Evolutionary conservation across 1,139 yeast genomes (phyloP).

Genomic region (Pichia sp.): DNA sequence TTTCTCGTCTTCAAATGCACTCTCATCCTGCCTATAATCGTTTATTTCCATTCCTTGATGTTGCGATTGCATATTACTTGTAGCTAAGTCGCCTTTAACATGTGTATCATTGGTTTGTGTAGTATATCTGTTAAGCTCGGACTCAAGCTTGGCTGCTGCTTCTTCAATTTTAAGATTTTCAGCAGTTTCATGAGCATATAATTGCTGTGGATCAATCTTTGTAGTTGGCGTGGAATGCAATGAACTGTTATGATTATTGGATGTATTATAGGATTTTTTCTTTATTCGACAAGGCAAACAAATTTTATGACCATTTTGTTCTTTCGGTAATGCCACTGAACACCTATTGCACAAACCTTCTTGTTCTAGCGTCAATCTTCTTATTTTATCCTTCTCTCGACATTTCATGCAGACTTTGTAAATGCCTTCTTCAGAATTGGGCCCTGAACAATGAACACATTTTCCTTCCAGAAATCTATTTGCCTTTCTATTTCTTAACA

Average conservation of each 20-base stretch:
- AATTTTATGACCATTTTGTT: conserved; percentile 49
- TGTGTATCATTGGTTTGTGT: not conserved
- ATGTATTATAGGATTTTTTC: conserved; percentile 32
- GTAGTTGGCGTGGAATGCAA: not conserved
- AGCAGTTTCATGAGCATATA: conserved; percentile 3
- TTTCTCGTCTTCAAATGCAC: not conserved
- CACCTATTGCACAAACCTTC: conserved; percentile 60
- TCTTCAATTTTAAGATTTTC: not conserved
- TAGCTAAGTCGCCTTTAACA: not conserved
- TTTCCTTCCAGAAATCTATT: conserved; percentile 55
- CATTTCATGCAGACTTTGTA: conserved; percentile 61
- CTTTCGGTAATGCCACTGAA: conserved; percentile 42
- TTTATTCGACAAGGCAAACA: conserved; percentile 48
- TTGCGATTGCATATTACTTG: not conserved
- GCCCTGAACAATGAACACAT: conserved; percentile 65
- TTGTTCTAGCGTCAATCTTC: conserved; percentile 50
- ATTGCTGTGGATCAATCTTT: conserved; percentile 1
- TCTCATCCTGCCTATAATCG: not conserved
- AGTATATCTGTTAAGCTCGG: not conserved
- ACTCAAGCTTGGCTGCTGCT: not conserved
- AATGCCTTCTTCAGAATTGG: conserved; percentile 35
- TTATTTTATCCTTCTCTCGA: conserved; percentile 52
- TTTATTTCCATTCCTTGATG: not conserved
- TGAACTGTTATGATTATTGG: not conserved
- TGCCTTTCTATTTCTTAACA: conserved; percentile 49